These are phyloP conservation scores for Albugo laibachii DNA, from an alignment of 352 stramenopile genomes.

Conservation along the genomic window DNA sequence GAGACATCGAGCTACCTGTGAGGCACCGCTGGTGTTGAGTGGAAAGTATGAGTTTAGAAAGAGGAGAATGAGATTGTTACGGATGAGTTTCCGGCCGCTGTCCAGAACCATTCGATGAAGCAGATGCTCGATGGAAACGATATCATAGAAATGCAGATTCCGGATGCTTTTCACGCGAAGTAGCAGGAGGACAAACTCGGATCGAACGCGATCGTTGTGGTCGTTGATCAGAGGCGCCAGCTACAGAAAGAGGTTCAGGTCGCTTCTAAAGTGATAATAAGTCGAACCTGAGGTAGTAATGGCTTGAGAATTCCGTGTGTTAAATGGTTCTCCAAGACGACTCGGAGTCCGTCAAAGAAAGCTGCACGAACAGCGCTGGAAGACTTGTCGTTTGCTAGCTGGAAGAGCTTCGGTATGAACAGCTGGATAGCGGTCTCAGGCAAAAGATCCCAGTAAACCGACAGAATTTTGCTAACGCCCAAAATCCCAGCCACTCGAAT, in stretches of 20 bases:
- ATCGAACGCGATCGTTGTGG: conserved; percentile 60
- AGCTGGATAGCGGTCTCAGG: conserved; percentile 60
- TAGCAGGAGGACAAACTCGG: conserved; percentile 51
- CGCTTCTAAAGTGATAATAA: too few species aligned
- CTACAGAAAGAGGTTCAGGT: too few species aligned
- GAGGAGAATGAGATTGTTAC: conserved; percentile 59
- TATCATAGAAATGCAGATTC: conserved; percentile 74
- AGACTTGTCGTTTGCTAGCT: conserved; percentile 62
- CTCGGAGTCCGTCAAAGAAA: conserved; percentile 66
- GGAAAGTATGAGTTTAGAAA: conserved; percentile 81
- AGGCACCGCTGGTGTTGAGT: conserved; percentile 54
- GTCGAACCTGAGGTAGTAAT: conserved; percentile 55
- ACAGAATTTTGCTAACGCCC: conserved; percentile 62
- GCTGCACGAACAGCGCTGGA: conserved; percentile 58
- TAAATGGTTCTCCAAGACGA: conserved; percentile 77
- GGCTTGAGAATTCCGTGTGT: conserved; percentile 70
- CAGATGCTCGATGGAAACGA: conserved; percentile 57
- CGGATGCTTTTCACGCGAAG: conserved; percentile 78
- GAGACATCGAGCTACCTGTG: conserved; percentile 61
- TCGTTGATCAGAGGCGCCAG: conserved; percentile 68
- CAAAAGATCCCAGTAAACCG: conserved; percentile 70
- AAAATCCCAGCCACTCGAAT: conserved; percentile 63
- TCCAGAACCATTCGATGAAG: conserved; percentile 57
- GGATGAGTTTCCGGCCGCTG: conserved; percentile 21
- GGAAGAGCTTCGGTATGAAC: conserved; percentile 62